phyloP scores from a whole-genome alignment of 441 rosid species.

The Viola pubescens region DNA sequence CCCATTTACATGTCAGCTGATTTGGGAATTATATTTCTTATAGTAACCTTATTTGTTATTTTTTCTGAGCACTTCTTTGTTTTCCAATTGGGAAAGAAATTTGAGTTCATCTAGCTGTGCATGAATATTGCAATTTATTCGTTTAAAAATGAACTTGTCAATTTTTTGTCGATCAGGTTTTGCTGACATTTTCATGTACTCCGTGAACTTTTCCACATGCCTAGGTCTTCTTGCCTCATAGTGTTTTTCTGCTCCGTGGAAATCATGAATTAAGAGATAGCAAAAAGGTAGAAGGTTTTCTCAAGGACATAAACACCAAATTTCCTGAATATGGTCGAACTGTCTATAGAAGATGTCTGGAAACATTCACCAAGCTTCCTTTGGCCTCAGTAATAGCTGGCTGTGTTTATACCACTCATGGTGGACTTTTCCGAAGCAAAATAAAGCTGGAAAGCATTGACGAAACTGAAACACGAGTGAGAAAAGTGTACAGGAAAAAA shows the following conservation, averaged over 20 bases:
- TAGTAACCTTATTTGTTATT: neutral
- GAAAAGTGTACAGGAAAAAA: slow-evolving; percentile 10
- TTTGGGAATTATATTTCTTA: neutral
- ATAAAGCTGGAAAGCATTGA: slow-evolving; percentile 7
- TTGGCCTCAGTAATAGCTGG: slow-evolving; percentile 30
- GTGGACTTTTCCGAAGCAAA: slow-evolving; percentile 31
- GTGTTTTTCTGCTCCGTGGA: slow-evolving; percentile 33
- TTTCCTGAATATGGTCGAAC: slow-evolving; percentile 25
- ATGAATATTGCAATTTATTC: neutral
- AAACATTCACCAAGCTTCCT: slow-evolving; percentile 28
- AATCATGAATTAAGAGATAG: slow-evolving; percentile 35
- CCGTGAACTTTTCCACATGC: slow-evolving; percentile 1
- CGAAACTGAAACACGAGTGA: neutral
- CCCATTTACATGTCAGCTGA: neutral
- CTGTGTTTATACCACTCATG: slow-evolving; percentile 33
- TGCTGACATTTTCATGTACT: neutral
- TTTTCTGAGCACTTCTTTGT: neutral
- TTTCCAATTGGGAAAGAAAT: neutral
- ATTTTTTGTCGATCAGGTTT: neutral
- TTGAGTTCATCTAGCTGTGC: neutral
- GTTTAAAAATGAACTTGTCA: neutral
- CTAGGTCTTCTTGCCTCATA: slow-evolving; percentile 36
- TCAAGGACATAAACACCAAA: slow-evolving; percentile 30
- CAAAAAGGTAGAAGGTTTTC: slow-evolving; percentile 27
- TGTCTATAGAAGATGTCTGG: slow-evolving; percentile 26